These are phyloP conservation scores for Glebionis coronaria DNA, from an alignment of 129 eudicot genomes.

Conservation along the genomic window DNA sequence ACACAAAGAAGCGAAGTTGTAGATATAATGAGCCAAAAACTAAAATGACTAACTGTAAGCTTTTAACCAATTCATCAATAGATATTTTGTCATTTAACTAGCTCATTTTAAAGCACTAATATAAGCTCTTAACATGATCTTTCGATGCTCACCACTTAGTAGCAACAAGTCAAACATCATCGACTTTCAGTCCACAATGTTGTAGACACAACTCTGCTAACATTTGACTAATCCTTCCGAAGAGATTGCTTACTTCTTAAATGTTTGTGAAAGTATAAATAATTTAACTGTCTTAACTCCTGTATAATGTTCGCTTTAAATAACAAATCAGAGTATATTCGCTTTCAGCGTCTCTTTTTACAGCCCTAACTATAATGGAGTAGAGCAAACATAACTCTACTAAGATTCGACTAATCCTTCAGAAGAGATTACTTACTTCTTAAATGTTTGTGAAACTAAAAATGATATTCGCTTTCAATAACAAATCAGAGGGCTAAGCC, in stretches of 20 bases:
- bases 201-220: neutral
- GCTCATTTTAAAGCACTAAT: neutral
- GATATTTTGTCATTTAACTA: neutral
- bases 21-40: no score
- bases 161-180: neutral
- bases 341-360: no score
- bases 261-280: no score
- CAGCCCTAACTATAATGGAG: no score
- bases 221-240: neutral
- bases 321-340: no score
- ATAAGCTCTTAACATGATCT: neutral
- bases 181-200: neutral
- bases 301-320: no score
- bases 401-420: neutral
- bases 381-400: neutral
- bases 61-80: neutral
- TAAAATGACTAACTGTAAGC: neutral
- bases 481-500: no score
- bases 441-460: no score
- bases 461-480: no score
- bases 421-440: neutral
- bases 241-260: neutral
- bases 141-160: neutral
- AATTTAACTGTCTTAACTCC: no score
- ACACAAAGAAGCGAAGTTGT: no score